Conservation (phyloP, 495 filamentous ascomycete species). For the Viridothelium virens region DNA sequence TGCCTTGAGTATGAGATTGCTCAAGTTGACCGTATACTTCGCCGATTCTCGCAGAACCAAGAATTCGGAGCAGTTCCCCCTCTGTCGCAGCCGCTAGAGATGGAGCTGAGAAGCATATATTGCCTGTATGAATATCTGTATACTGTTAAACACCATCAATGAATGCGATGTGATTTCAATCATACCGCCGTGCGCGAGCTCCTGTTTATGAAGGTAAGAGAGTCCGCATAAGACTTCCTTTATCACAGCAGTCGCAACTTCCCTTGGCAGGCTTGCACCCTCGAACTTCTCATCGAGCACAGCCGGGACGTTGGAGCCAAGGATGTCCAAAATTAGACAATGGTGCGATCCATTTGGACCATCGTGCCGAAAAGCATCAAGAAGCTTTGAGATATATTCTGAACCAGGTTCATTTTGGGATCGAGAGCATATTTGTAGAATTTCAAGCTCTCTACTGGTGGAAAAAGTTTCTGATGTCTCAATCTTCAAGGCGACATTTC, state of each 20-base stretch:
- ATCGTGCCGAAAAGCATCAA: background rate
- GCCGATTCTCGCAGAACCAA: background rate
- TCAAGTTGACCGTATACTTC: background rate
- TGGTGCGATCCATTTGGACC: background rate
- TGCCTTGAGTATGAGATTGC: background rate
- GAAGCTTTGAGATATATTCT: background rate
- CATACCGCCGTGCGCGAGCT: background rate
- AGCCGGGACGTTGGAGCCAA: background rate
- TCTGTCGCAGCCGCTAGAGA: background rate
- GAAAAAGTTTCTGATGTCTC: background rate
- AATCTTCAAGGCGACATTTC: background rate
- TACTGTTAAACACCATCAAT: background rate
- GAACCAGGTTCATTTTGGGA: background rate
- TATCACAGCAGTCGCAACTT: background rate
- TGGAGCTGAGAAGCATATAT: conserved; percentile 8
- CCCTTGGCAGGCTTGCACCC: background rate
- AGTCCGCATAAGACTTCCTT: background rate
- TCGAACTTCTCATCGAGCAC: background rate
- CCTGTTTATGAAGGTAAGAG: background rate
- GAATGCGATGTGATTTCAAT: background rate
- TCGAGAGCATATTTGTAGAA: background rate
- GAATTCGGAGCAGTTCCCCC: background rate
- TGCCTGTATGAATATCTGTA: conserved; percentile 2
- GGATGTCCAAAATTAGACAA: background rate
- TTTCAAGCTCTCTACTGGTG: background rate